Evolutionary conservation across 140 eudicot genomes (phyloP), one percentile per base, ranked within the genome.

Genomic region (Erigeron philadelphicus): DNA sequence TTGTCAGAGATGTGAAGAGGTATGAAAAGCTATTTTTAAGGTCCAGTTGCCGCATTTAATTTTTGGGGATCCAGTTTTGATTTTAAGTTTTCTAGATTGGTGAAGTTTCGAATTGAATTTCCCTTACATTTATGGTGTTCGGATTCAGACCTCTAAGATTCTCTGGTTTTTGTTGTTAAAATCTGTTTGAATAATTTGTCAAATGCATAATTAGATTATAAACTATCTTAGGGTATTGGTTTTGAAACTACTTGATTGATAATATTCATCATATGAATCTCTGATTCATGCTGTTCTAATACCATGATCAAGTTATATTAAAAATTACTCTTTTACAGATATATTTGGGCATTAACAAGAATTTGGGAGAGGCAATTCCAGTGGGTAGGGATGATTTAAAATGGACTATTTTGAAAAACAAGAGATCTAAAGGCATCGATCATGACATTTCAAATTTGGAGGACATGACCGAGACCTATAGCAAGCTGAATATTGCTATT

Each of bases 351-450:
- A 81, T 94, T 53, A 77, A 65, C 59, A 68, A 82, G 72, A 85
- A 81, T 77, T 67, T 89, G 66, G 95, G 95, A 67, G 82, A 80
- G 70, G 76, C 88, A 23, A 53, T 94, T 80, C 85, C 86, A 2
- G 68, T 89, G 48, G 95, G 87, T 7, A 61, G 46, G 70, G 88
- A 85, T 74, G 76, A 79, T 81, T 60, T 94, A 71, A 85, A 89
- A 59, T 89, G 97, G 97, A 89, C 95, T 15, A 71, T 87, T 52
- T 56, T 87, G 68, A 94, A 85, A 72, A 66, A 83, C 75, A 77
- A 52, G 54, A 55, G 73, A 43, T 68, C 77, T 18, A 84, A 88
- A 4, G 70, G 42, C 41, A 8, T 11, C 16, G 50, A 68, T 65
- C 45, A 53, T 17, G 81, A 79, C 58, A 57, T 67, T 19, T 19